Base-by-base conservation (phyloP, 805 yeast genomes). In the Isabelozyma rhagii region DNA sequence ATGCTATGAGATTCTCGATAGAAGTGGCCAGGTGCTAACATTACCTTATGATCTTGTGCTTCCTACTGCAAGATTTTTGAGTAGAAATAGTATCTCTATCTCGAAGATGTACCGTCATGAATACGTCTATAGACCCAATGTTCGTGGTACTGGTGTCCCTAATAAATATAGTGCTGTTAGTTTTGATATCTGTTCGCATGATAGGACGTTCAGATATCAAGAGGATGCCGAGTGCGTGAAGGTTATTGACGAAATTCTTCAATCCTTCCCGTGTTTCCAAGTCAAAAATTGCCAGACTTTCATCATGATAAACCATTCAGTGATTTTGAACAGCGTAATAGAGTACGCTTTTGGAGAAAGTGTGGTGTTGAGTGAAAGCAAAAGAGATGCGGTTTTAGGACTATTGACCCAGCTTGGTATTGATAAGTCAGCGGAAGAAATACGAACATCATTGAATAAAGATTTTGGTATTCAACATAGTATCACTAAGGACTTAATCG, bases 211-310 rank as follows among this genome's bases (percentile, higher is more conserved):
- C 1, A 80, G 79, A 43, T 71, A 82, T 1, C 78, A 80, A 43
- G 79, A 86, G 55, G 98, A 94, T 63, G 97, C 97, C 0, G 99
- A 94, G 61, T 82, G 93, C 51, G 72, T 94, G 44, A 87, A 87
- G 55, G 88, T 90, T 1, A 76, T 89, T 36, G 92, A 87, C 60
- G 97, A 92, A 56, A 75, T 91, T 4, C 64, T 89, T 2, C 63
- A 74, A 0, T 64, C 77, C 2, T 82, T 89, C 54, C 96, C 94
- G 1, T 85, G 87, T 42, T 83, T 87, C 58, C 78, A 79, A 41
- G 51, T 58, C 5, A 66, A 67, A 43, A 70, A 71, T 28, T 71
- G 81, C 1, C 81, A 81, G 28, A 77, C 86, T 0, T 66, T 77
- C 14, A 77, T 93, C 48, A 75, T 86, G 4, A 64, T 93, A 38